phyloP scores from a whole-genome alignment of 768 basidiomycete genomes.

The Agaricus bisporus region DNA sequence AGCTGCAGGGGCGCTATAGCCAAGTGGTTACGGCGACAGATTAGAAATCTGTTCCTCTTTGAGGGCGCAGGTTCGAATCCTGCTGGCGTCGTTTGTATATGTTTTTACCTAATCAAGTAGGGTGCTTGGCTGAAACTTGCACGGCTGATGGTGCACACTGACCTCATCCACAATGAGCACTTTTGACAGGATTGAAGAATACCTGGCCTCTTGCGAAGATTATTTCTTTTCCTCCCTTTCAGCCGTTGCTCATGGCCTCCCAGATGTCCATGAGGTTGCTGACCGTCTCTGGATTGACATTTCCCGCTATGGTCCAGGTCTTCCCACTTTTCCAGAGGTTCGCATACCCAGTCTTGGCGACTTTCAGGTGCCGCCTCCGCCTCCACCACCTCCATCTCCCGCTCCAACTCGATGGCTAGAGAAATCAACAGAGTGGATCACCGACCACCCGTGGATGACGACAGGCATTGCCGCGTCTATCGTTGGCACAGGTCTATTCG shows the following conservation, averaged over 20 bases:
- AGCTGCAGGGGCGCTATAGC: slow-evolving; percentile 52
- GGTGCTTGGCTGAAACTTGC: slow-evolving; percentile 28
- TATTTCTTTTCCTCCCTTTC: slow-evolving; percentile 50
- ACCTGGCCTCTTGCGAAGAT: slow-evolving; percentile 59
- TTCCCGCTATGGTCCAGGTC: slow-evolving; percentile 70
- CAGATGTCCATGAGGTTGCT: slow-evolving; percentile 57
- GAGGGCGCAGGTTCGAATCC: slow-evolving; percentile 50
- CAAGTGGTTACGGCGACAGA: slow-evolving; percentile 79
- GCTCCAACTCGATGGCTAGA: slow-evolving; percentile 41
- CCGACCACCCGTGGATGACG: slow-evolving; percentile 55
- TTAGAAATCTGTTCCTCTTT: slow-evolving; percentile 70
- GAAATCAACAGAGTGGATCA: slow-evolving; percentile 44
- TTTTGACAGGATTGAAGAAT: slow-evolving; percentile 66
- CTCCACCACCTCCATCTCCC: slow-evolving; percentile 57
- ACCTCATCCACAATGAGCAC: slow-evolving; percentile 25
- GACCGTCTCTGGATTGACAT: slow-evolving; percentile 75
- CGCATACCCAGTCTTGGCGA: slow-evolving; percentile 60
- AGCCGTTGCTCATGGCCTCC: slow-evolving; percentile 53
- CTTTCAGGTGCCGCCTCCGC: slow-evolving; percentile 59
- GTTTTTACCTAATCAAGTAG: slow-evolving; percentile 32
- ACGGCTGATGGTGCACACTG: background rate
- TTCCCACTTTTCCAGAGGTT: slow-evolving; percentile 46
- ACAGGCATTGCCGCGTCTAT: slow-evolving; percentile 49
- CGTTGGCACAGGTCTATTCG: slow-evolving; percentile 56
- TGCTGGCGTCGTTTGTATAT: slow-evolving; percentile 13